These are phyloP conservation scores for Bipolaris sorokiniana DNA, from an alignment of 2,329 filamentous ascomycete genomes.

Conservation along the genomic window DNA sequence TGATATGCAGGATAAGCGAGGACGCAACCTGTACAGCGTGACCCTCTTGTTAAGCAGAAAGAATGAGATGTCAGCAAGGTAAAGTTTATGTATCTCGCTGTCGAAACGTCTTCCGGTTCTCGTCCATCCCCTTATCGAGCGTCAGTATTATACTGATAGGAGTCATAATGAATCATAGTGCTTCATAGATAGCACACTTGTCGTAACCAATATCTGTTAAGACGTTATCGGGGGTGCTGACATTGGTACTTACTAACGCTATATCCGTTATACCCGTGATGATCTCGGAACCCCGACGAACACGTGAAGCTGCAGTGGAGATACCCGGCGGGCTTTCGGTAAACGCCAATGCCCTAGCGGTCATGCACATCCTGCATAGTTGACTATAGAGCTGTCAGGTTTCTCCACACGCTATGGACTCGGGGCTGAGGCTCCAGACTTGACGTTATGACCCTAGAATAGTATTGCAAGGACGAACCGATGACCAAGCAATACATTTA, in stretches of 20 bases:
- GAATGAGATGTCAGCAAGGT: background rate
- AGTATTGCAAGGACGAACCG: background rate
- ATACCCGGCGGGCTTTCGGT: background rate
- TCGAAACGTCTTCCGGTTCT: too few relatives aligned
- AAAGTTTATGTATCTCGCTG: too few relatives aligned
- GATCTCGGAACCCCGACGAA: background rate
- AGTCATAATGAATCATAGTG: background rate
- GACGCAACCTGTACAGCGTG: background rate
- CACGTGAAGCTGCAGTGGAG: background rate
- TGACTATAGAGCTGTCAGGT: background rate
- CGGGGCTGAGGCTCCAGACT: background rate
- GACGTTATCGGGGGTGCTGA: background rate
- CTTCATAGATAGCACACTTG: background rate
- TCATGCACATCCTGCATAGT: too few relatives aligned
- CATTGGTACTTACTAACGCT: background rate
- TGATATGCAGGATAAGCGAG: background rate
- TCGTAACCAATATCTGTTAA: background rate
- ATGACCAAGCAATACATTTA: background rate
- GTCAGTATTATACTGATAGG: background rate
- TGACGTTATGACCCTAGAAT: background rate
- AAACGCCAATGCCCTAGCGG: background rate
- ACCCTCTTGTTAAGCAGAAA: background rate
- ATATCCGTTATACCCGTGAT: background rate
- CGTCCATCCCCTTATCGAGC: background rate
- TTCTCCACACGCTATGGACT: background rate